Evolutionary conservation across 1,284 basidiomycete species (phyloP).

Genomic region (Austroboletus niveus): DNA sequence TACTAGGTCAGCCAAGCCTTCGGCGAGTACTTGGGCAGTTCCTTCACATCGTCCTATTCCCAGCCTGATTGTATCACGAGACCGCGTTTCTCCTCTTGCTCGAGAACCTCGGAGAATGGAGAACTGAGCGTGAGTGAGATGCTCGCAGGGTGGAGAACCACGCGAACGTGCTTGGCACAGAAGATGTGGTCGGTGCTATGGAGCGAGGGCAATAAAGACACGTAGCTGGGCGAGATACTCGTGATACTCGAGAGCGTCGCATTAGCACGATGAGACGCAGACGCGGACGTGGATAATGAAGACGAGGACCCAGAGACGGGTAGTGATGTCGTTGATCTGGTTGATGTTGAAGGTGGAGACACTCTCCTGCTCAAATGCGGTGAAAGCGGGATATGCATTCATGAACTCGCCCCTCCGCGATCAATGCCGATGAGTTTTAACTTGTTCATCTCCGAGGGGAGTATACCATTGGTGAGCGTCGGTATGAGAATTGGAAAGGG

Average conservation of each 20-base stretch:
- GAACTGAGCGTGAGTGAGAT: constrained; percentile 42
- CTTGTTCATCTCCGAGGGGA: constrained; percentile 18
- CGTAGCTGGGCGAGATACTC: constrained; percentile 23
- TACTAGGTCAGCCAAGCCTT: constrained; percentile 59
- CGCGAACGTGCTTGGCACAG: constrained; percentile 3
- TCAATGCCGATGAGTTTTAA: constrained; percentile 8
- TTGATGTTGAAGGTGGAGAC: neutral
- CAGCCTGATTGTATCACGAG: constrained; percentile 20
- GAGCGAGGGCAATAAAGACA: constrained; percentile 27
- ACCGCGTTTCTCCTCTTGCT: constrained; percentile 10
- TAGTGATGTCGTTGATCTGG: constrained; percentile 9
- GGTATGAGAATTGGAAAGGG: neutral
- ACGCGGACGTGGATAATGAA: neutral
- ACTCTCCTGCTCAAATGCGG: constrained; percentile 25
- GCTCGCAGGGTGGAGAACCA: constrained; percentile 2
- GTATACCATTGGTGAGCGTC: constrained; percentile 14
- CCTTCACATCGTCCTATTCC: constrained; percentile 5
- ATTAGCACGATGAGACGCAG: constrained; percentile 15
- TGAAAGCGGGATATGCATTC: constrained; percentile 19
- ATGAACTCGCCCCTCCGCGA: constrained; percentile 9
- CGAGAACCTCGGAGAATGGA: constrained; percentile 44
- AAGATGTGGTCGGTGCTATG: neutral
- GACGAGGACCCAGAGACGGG: neutral
- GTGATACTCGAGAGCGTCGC: constrained; percentile 22
- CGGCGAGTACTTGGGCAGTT: constrained; percentile 55